Evolutionary conservation across 495 filamentous ascomycete species (phyloP).

Genomic region (Talaromyces thailandensis): DNA sequence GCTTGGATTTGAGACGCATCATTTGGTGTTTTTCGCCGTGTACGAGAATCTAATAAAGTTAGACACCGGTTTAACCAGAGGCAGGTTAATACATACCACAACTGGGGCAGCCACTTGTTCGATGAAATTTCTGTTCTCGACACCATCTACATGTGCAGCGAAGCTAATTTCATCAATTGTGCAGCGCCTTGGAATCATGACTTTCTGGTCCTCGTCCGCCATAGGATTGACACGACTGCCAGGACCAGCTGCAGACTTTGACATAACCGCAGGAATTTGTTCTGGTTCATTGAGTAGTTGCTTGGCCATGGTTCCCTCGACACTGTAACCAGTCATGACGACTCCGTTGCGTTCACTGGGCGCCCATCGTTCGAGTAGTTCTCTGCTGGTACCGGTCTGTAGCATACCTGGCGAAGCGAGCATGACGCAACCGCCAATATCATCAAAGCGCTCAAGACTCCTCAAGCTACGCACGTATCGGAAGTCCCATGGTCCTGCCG

Average conservation of each 20-base stretch:
- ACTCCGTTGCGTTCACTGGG: constrained; percentile 92
- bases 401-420: constrained; percentile 95
- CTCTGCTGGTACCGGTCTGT: constrained; percentile 86
- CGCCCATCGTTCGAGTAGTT: constrained; percentile 90
- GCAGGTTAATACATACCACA: constrained; percentile 53
- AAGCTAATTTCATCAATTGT: constrained; percentile 89
- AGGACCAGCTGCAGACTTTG: constrained; percentile 47
- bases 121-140: constrained; percentile 89
- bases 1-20: constrained; percentile 90
- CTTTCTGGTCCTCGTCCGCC: constrained; percentile 58
- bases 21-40: constrained; percentile 97
- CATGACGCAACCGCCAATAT: constrained; percentile 94
- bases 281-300: constrained; percentile 88
- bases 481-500: constrained; percentile 92
- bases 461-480: constrained; percentile 83
- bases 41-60: constrained; percentile 63
- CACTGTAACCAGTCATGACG: constrained; percentile 94
- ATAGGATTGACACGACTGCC: constrained; percentile 42
- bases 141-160: constrained; percentile 94
- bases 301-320: constrained; percentile 98
- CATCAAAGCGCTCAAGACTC: constrained; percentile 88
- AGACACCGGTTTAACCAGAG: constrained; percentile 9
- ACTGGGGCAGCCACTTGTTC: constrained; percentile 85
- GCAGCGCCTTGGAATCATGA: constrained; percentile 87
- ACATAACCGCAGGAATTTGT: constrained; percentile 88